phyloP scores from a whole-genome alignment of 176 grass and related monocot genomes.

The Triticum aestivum region DNA sequence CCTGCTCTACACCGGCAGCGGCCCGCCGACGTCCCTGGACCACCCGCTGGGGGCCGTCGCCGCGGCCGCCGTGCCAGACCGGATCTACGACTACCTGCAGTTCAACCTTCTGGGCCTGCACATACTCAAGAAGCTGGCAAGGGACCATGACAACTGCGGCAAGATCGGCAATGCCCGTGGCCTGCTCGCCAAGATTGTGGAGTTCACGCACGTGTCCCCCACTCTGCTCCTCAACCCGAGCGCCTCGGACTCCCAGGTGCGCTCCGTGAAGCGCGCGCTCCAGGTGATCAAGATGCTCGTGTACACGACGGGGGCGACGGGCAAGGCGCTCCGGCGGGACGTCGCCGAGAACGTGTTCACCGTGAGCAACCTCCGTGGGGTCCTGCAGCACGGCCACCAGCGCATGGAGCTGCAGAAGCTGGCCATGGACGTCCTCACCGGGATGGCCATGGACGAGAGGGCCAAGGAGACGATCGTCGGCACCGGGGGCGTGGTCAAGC shows the following conservation, averaged over 20 bases:
- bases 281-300: slow-evolving; percentile 61
- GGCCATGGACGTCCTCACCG: slow-evolving; percentile 55
- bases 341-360: slow-evolving; percentile 58
- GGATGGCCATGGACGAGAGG: slow-evolving; percentile 47
- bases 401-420: slow-evolving; percentile 51
- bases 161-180: slow-evolving; percentile 57
- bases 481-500: slow-evolving; percentile 55
- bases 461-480: slow-evolving; percentile 24
- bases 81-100: slow-evolving; percentile 31
- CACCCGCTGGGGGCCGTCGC: background rate
- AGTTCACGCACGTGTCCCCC: slow-evolving; percentile 44
- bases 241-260: slow-evolving; percentile 14
- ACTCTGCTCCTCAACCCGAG: slow-evolving; percentile 11
- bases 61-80: background rate
- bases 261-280: slow-evolving; percentile 41
- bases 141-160: slow-evolving; percentile 57
- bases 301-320: slow-evolving; percentile 38
- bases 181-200: slow-evolving; percentile 55
- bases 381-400: slow-evolving; percentile 45
- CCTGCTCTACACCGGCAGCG: slow-evolving; percentile 38
- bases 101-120: slow-evolving; percentile 57
- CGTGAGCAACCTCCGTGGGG: slow-evolving; percentile 57
- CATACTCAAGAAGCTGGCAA: slow-evolving; percentile 56
- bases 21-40: background rate
- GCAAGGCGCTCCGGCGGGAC: slow-evolving; percentile 42